Conservation (phyloP, 23 red algal genomes). For the Gracilaria vermiculophylla region DNA sequence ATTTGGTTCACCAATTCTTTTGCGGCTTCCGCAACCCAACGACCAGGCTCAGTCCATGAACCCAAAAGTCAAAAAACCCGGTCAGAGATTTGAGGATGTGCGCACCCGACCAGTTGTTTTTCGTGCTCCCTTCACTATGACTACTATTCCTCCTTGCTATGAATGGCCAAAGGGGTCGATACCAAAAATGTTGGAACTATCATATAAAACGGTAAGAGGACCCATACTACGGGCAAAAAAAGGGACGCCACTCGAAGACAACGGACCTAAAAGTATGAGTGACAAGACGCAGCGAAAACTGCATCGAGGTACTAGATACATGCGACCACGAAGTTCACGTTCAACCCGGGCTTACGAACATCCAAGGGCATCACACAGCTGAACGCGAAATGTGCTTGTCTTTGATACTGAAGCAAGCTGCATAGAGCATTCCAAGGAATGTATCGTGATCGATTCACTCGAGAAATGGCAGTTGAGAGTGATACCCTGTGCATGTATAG, state of each 20-base stretch:
- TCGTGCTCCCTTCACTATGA: neutral
- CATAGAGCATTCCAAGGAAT: too few species aligned
- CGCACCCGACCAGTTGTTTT: conserved; percentile 15
- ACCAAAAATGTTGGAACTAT: conserved; percentile 25
- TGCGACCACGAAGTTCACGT: neutral
- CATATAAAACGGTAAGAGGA: conserved; percentile 38
- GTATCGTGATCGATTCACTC: too few species aligned
- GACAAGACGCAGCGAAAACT: neutral
- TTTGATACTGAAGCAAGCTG: too few species aligned
- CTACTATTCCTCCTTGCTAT: conserved; percentile 50
- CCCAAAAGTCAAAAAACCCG: conserved; percentile 3
- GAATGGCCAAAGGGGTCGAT: conserved; percentile 43
- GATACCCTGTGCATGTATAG: too few species aligned
- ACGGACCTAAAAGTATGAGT: too few species aligned
- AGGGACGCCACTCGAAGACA: neutral
- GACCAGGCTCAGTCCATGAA: conserved; percentile 1
- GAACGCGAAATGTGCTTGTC: too few species aligned
- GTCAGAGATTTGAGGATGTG: conserved; percentile 44
- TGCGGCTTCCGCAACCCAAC: neutral
- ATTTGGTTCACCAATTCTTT: conserved; percentile 24
- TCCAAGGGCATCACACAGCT: neutral
- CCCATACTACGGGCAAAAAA: neutral
- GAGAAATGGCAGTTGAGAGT: too few species aligned
- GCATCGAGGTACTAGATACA: neutral
- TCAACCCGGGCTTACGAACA: neutral